phyloP scores from a whole-genome alignment of 2,329 filamentous ascomycete genomes.

The Ophidiomyces ophidiicola region DNA sequence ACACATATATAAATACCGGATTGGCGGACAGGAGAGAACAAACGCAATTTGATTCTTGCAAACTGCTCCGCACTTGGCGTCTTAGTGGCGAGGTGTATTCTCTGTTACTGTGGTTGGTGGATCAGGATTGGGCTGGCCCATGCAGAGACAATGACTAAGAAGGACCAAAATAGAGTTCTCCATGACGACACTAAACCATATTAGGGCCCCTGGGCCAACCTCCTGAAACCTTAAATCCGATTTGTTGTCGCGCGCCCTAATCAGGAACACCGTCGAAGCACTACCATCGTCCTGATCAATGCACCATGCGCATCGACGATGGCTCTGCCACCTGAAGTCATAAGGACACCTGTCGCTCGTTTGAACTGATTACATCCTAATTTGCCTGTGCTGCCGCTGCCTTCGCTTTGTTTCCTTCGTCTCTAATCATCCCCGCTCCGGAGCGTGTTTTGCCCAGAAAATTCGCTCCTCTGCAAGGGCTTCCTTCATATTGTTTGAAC shows the following conservation, averaged over 20 bases:
- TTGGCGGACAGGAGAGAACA: too few species aligned
- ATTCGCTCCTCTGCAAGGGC: slow-evolving; percentile 2
- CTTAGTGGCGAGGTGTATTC: too few species aligned
- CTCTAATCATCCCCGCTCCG: slow-evolving; percentile 11
- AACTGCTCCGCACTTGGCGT: too few species aligned
- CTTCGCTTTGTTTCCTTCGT: neutral
- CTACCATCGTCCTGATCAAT: too few species aligned
- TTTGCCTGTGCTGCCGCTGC: neutral
- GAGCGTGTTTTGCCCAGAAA: slow-evolving; percentile 10
- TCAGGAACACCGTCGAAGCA: too few species aligned
- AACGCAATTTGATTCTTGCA: too few species aligned
- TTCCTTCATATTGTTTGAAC: neutral
- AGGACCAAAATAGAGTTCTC: too few species aligned
- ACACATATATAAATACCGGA: too few species aligned
- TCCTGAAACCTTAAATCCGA: slow-evolving; percentile 6
- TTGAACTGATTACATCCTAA: neutral
- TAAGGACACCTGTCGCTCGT: neutral
- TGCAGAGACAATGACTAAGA: too few species aligned
- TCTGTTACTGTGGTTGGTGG: too few species aligned
- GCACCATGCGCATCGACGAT: neutral
- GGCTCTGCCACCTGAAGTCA: neutral
- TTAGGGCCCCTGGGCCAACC: neutral
- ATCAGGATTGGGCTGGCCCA: too few species aligned
- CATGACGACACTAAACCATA: slow-evolving; percentile 3
- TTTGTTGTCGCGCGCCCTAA: neutral